Base-by-base conservation (phyloP, 495 filamentous ascomycete species). In the Hypoxylon rickii region DNA sequence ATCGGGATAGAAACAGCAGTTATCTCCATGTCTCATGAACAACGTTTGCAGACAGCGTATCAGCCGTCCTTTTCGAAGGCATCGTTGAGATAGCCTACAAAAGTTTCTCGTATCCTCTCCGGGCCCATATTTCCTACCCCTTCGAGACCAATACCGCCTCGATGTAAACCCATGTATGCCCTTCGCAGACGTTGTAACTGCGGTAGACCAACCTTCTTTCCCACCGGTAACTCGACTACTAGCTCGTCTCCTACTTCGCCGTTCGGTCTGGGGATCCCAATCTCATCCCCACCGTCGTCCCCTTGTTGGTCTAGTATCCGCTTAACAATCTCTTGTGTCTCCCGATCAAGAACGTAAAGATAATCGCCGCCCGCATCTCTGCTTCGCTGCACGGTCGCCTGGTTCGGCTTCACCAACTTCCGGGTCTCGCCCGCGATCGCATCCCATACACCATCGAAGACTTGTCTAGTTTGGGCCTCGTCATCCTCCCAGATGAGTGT, bases 141-240 rank as follows among this genome's bases (percentile, higher is more conserved):
- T 53, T 79, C 76, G 1, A 79, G 57, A 7, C 77, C 77, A 19
- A 79, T 79, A 3, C 86, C 62, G 62, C 80, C 63, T 76, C 76
- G 31, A 58, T 96, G 93, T 64, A 97, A 65, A 32, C 79, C 79
- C 51, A 96, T 91, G 77, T 92, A 97, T 65, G 93, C 89, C 57
- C 94, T 83, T 42, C 92, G 78, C 55, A 96, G 63, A 46, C 94
- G 73, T 73, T 97, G 94, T 67, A 97, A 67, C 58, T 88, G 84
- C 24, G 93, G 88, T 39, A 96, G 61, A 0, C 84, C 81, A 6
- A 90, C 65, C 36, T 82, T 76, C 7, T 78, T 81, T 1, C 78
- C 76, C 7, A 75, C 73, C 0, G 89, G 88, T 31, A 92, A 66
- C 51, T 82, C 73, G 13, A 86, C 64, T 16, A 75, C 61, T 41